Evolutionary conservation across 2,329 filamentous ascomycete species (phyloP).

Genomic region (Ascochyta pisi): DNA sequence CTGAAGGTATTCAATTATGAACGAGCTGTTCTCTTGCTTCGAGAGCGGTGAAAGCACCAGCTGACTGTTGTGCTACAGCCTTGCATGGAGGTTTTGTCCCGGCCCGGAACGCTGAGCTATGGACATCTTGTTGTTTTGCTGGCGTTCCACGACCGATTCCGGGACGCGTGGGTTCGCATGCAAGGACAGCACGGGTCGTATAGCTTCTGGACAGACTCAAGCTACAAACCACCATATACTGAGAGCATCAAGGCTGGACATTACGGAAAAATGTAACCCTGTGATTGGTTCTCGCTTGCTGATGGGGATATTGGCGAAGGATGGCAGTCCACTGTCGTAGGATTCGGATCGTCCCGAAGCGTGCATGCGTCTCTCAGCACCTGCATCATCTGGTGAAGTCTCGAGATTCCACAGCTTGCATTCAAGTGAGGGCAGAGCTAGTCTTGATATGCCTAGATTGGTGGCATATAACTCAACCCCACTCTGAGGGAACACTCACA

Average conservation of each 20-base stretch:
- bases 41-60: slow-evolving; percentile 20
- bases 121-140: slow-evolving; percentile 19
- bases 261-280: not conserved
- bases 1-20: slow-evolving; percentile 24
- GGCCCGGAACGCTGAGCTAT: slow-evolving; percentile 19
- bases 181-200: slow-evolving; percentile 17
- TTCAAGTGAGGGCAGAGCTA: slow-evolving; percentile 15
- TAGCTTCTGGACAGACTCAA: not conserved
- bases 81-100: slow-evolving; percentile 22
- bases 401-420: slow-evolving; percentile 8
- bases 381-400: slow-evolving; percentile 16
- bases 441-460: slow-evolving; percentile 17
- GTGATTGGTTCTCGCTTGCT: slow-evolving; percentile 2
- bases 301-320: slow-evolving; percentile 1
- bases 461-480: slow-evolving; percentile 9
- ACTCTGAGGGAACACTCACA: slow-evolving; percentile 9
- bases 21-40: slow-evolving; percentile 18
- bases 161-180: slow-evolving; percentile 24
- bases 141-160: slow-evolving; percentile 26
- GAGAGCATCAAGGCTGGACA: not conserved
- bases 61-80: slow-evolving; percentile 29
- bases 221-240: slow-evolving; percentile 10
- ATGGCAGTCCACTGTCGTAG: slow-evolving; percentile 6
- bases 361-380: slow-evolving; percentile 12
- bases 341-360: slow-evolving; percentile 12